phyloP scores from a whole-genome alignment of 371 early-diverging fungal species.

The Umbelopsis sp. region DNA sequence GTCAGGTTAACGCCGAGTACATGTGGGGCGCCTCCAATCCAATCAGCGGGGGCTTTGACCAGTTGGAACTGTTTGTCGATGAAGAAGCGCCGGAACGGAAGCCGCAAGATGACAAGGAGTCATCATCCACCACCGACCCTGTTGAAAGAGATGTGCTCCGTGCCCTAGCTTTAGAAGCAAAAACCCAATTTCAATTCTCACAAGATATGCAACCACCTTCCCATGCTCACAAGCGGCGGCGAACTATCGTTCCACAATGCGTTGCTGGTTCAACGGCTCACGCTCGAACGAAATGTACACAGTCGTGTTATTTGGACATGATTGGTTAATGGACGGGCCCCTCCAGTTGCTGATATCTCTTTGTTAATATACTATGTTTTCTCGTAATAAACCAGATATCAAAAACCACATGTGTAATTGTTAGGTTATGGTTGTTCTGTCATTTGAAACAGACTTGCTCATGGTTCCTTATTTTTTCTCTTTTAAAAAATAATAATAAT shows the following conservation, averaged over 20 bases:
- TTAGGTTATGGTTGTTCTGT: too few relatives aligned
- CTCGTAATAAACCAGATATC: too few relatives aligned
- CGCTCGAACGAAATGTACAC: constrained; percentile 14
- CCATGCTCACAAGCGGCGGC: background rate
- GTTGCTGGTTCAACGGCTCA: constrained; percentile 4
- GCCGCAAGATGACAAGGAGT: background rate
- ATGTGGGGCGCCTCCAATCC: constrained; percentile 1
- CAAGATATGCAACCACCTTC: background rate
- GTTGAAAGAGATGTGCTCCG: background rate
- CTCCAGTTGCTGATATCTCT: background rate
- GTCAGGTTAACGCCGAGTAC: background rate
- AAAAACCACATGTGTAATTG: too few relatives aligned
- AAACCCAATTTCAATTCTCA: constrained; percentile 3
- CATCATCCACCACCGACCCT: background rate
- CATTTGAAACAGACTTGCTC: too few relatives aligned
- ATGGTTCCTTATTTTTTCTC: too few relatives aligned
- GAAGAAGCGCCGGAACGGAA: background rate
- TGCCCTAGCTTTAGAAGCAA: background rate
- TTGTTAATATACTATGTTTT: too few relatives aligned
- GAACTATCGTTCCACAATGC: background rate
- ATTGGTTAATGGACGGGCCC: background rate
- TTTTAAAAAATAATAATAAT: too few relatives aligned
- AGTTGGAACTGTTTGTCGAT: background rate
- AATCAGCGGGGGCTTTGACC: background rate
- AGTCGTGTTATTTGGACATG: background rate